Conservation (phyloP, 2,329 filamentous ascomycete species). For the Lachnellula suecica region DNA sequence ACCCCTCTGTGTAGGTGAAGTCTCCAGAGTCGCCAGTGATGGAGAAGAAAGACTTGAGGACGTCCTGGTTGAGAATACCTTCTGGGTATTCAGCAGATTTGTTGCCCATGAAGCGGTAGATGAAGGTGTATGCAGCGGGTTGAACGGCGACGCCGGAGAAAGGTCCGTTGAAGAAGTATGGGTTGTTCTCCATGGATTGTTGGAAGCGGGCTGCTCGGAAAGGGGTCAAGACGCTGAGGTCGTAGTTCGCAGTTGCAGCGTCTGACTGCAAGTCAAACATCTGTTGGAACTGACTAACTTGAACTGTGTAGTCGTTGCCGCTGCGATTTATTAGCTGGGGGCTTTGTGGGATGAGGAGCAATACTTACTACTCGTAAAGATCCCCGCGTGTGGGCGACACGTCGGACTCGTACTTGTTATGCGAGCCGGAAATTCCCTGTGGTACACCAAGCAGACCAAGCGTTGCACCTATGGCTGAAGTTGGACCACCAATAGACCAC, state of each 20-base stretch:
- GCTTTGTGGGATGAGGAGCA: too few relatives aligned
- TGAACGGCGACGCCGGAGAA: conserved; percentile 43
- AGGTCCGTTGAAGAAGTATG: conserved; percentile 53
- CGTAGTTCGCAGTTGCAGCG: conserved; percentile 5
- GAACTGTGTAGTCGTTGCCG: not conserved
- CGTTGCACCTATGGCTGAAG: conserved; percentile 1
- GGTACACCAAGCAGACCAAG: conserved; percentile 38
- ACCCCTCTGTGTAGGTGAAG: conserved; percentile 10
- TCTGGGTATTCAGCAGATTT: conserved; percentile 27
- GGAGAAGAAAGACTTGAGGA: conserved; percentile 13
- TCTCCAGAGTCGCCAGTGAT: conserved; percentile 9
- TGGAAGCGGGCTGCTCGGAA: conserved; percentile 39
- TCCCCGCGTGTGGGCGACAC: conserved; percentile 26
- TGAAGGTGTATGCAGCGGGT: conserved; percentile 28
- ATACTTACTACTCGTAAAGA: too few relatives aligned
- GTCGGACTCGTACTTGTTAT: conserved; percentile 30
- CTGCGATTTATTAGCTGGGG: too few relatives aligned
- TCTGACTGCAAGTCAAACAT: not conserved
- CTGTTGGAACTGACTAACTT: not conserved
- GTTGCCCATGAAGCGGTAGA: conserved; percentile 30
- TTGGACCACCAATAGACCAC: not conserved
- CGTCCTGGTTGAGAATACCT: conserved; percentile 23
- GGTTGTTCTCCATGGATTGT: conserved; percentile 47
- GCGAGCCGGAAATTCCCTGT: conserved; percentile 25
- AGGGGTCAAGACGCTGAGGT: conserved; percentile 19